A percentile compares a stretch with the other conserved stretches of the same genome.
These are phyloP conservation scores for Fusarium denticulatum DNA, from an alignment of 2,329 filamentous ascomycete genomes.

Conservation along the genomic window DNA sequence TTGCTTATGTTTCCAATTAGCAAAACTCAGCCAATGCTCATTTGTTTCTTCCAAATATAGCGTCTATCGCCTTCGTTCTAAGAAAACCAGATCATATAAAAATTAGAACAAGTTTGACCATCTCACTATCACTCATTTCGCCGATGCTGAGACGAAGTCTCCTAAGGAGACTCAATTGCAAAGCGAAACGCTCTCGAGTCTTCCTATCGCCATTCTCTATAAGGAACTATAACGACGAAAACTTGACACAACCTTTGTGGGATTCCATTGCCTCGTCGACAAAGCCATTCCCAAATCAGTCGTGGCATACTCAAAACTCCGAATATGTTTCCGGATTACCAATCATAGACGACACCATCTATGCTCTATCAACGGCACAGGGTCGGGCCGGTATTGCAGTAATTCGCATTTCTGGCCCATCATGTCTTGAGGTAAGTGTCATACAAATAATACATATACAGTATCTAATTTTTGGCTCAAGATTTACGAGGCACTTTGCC, in stretches of 20 bases:
- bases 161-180: slow-evolving; percentile 30
- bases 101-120: background rate
- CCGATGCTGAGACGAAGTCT: slow-evolving; percentile 43
- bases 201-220: background rate
- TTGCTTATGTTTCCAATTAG: background rate
- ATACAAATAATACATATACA: background rate
- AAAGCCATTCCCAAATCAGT: slow-evolving; percentile 21
- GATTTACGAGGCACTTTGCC: slow-evolving; percentile 64
- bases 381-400: slow-evolving; percentile 92
- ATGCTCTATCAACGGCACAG: slow-evolving; percentile 87
- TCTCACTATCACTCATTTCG: background rate
- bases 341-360: slow-evolving; percentile 73
- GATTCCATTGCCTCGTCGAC: background rate
- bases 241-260: background rate
- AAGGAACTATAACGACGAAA: background rate
- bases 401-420: slow-evolving; percentile 84
- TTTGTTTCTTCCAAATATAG: background rate
- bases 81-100: background rate
- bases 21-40: background rate
- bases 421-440: slow-evolving; percentile 70
- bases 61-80: background rate
- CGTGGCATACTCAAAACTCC: slow-evolving; percentile 7
- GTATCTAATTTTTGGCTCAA: slow-evolving; percentile 39
- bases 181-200: slow-evolving; percentile 6
- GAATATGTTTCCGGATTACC: slow-evolving; percentile 27